Base-by-base conservation (phyloP, 2,329 filamentous ascomycete species). In the Fusarium staphyleae region DNA sequence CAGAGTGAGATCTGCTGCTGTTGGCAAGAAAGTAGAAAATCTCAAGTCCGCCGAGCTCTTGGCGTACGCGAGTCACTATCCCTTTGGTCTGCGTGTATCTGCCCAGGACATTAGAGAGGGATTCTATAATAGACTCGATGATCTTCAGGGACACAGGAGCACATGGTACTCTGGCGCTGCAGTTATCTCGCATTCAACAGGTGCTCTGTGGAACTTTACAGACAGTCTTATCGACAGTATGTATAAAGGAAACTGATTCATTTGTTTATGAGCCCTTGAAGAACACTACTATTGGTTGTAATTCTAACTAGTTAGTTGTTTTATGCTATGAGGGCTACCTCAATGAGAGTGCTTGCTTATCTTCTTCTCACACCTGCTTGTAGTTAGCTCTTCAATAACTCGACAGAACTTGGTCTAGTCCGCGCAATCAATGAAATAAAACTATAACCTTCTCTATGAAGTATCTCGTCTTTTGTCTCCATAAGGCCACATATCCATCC, bases 91-190 rank as follows among this genome's bases (percentile, higher is more conserved):
- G n/a, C 48, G 49, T 8, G 60, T 62, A 5, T 30, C 48, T 3
- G 18, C 48, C 1, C 24, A 33, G 1, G 60, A 62, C 3, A 60
- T 62, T 28, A 45, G 34, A 2, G 28, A 15, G 4, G 57, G 57
- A 2, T 62, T 60, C 10, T 62, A 62, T 18, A 60, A 48, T 15
- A 57, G 41, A 9, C 48, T 62, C 0, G 60, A 60, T 18, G 53
- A 60, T 26, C 51, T 62, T 1, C 60, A 62, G 15, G 60, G 60
- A 0, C 36, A 50, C 30, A 46, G 45, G 7, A 60, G 15, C 12
- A 62, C 60, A 5, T 62, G 60, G 60, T 62, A 62, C 28, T 55
- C 60, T 5, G 60, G 60, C 2, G 60, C 57, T 3, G 55, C 60
- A 1, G 19, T 62, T 10, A 48, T 62, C 3, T 62, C 60, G 13